Percentiles rank a stretch among this genome's conserved stretches.
Conservation (phyloP, 2,329 filamentous ascomycete species). For the Colletotrichum musae region DNA sequence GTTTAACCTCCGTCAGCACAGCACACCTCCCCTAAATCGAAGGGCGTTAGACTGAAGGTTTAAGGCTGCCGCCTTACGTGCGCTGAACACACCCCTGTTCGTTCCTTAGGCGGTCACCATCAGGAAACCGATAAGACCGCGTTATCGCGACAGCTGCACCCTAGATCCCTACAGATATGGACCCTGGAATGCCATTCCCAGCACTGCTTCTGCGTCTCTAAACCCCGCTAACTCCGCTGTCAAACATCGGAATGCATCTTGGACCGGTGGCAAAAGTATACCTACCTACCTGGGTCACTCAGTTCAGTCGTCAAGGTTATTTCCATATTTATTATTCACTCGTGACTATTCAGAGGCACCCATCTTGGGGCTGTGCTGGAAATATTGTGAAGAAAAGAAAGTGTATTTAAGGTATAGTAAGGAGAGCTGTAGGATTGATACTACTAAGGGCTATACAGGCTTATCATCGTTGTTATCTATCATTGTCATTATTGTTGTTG, state of each 20-base stretch:
- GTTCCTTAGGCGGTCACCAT: neutral
- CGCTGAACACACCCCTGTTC: constrained; percentile 1
- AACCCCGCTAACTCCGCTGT: constrained; percentile 18
- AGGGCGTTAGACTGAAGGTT: constrained; percentile 13
- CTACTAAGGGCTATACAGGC: no score
- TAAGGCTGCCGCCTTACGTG: constrained; percentile 19
- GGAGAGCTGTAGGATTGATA: no score
- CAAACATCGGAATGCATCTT: neutral
- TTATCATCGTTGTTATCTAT: no score
- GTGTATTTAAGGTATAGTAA: no score
- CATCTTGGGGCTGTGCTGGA: no score
- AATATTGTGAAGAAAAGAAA: no score
- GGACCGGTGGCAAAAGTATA: no score
- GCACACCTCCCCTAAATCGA: neutral
- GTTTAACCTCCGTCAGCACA: neutral
- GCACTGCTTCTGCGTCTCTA: neutral
- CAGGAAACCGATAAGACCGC: neutral
- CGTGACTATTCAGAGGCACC: no score
- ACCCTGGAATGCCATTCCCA: constrained; percentile 4
- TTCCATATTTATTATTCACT: no score
- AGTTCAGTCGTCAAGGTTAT: no score
- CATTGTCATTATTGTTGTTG: no score
- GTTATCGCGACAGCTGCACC: constrained; percentile 9
- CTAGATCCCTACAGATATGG: constrained; percentile 7
- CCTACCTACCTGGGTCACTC: no score